Base-by-base conservation (phyloP, 176 grass and related monocot genomes). In the Cocos nucifera region DNA sequence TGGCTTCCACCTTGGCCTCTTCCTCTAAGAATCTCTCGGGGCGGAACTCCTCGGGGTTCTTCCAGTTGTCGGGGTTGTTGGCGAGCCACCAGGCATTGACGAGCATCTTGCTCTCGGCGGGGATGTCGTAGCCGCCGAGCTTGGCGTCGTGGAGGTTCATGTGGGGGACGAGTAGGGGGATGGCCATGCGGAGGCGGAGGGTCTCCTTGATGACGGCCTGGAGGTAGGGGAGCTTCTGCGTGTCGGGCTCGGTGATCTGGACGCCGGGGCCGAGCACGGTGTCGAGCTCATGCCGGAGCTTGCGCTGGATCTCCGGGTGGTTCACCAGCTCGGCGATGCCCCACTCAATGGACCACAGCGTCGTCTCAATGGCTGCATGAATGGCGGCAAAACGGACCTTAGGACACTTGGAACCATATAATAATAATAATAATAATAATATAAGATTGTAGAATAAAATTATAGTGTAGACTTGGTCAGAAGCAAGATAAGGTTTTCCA, bases 341-440 rank as follows among this genome's bases (percentile, higher is more conserved):
- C 93, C 93, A 98, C 63, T 98, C 93, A 65, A 98, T 88, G 51
- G 93, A 98, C 93, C 93, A 98, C 58, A 98, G 73, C 6, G 93
- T 98, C 16, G 93, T 98, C 84, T 98, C 93, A 6, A 98, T 98
- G 14, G 93, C 93, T 98, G 81, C 69, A 66, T 48, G 35, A 3
- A 44, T 2, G 35, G 35, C 14, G 35, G 35, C 35, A 44, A 44
- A 14, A 44, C 35, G 10, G 35, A 12, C 2, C 9, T 44, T 2
- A 44, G 28, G 28, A 6, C 28, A 6, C 28, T 30, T 30, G 28
- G 28, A 30, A 6, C 28, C 28, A 30, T 6, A 30, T 30, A 6
- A 30, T 30, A 30, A 30, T 29, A 29, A 29, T 29, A 29, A 29
- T 6, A 29, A 29, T 30, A 30, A 30, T 30, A 6, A 30, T 30